Conservation (phyloP, 805 yeast species). For the Pichia gijzeniarum region DNA sequence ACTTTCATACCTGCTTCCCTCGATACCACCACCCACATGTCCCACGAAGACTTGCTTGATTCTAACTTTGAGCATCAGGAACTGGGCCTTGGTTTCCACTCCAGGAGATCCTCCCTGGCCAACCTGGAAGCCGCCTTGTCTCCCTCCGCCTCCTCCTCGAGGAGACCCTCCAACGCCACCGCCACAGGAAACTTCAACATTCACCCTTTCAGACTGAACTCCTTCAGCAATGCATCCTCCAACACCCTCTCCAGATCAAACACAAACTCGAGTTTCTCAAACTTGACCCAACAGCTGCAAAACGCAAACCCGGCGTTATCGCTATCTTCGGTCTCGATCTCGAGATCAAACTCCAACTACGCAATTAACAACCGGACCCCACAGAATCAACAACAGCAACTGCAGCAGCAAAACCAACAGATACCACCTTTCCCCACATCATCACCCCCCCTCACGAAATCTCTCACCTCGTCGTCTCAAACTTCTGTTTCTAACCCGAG, state of each 20-base stretch:
- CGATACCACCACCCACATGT: conserved; percentile 41
- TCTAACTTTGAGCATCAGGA: conserved; percentile 37
- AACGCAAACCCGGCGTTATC: conserved; percentile 7
- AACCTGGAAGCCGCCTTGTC: conserved; percentile 36
- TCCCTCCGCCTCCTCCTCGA: conserved; percentile 6
- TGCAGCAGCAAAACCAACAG: too few species aligned
- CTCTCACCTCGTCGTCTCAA: conserved; percentile 6
- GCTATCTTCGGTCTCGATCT: neutral
- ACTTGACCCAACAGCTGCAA: conserved; percentile 24
- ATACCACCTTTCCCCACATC: neutral
- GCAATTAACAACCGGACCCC: neutral
- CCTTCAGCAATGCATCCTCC: conserved; percentile 7
- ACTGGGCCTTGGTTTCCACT: conserved; percentile 36
- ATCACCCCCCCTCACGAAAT: conserved; percentile 1
- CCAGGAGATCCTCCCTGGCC: conserved; percentile 48
- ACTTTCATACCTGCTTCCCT: conserved; percentile 52
- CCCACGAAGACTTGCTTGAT: conserved; percentile 20
- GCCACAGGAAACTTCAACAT: too few species aligned
- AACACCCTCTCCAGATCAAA: conserved; percentile 18
- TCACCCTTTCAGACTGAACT: conserved; percentile 12
- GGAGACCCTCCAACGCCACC: conserved; percentile 12
- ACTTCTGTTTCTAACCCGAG: conserved; percentile 6
- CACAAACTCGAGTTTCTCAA: conserved; percentile 21
- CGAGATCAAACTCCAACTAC: neutral
- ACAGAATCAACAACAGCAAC: neutral